phyloP scores from a whole-genome alignment of 768 basidiomycete species.

The Mycena maculata region DNA sequence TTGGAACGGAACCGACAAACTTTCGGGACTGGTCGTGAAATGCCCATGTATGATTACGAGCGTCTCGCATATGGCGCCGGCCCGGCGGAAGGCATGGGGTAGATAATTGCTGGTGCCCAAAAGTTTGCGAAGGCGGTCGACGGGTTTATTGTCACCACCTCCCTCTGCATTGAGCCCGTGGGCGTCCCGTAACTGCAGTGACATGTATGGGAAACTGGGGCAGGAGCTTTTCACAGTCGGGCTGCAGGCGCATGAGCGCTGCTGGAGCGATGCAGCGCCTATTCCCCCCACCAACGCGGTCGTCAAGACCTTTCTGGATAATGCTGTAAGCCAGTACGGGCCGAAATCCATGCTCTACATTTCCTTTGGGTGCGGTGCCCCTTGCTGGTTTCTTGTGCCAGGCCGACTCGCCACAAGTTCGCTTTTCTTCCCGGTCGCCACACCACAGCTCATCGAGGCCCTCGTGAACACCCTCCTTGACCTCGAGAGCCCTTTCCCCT shows the following conservation, averaged over 20 bases:
- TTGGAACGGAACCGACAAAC: constrained; percentile 26
- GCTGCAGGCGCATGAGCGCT: constrained; percentile 1
- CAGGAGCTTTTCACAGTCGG: constrained; percentile 24
- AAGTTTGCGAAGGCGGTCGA: constrained; percentile 18
- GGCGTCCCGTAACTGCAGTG: constrained; percentile 11
- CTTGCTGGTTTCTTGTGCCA: neutral
- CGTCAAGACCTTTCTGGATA: constrained; percentile 10
- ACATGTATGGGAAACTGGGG: constrained; percentile 7
- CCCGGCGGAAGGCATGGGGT: neutral
- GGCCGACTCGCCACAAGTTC: constrained; percentile 1
- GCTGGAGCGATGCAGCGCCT: neutral
- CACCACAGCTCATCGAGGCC: constrained; percentile 2
- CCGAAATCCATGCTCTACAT: constrained; percentile 15
- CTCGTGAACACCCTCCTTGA: constrained; percentile 11
- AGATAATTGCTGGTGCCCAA: neutral
- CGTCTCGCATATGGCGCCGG: constrained; percentile 19
- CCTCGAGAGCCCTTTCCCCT: constrained; percentile 12
- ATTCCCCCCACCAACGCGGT: neutral
- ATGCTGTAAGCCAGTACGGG: neutral
- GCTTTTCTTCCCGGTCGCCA: constrained; percentile 1
- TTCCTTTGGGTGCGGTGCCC: constrained; percentile 14
- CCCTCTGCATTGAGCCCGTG: constrained; percentile 10
- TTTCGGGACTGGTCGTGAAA: constrained; percentile 8
- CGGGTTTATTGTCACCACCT: constrained; percentile 10
- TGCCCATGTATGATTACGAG: constrained; percentile 28